Evolutionary conservation across 495 filamentous ascomycete species (phyloP).

Genomic region (Chaetomium tenue): DNA sequence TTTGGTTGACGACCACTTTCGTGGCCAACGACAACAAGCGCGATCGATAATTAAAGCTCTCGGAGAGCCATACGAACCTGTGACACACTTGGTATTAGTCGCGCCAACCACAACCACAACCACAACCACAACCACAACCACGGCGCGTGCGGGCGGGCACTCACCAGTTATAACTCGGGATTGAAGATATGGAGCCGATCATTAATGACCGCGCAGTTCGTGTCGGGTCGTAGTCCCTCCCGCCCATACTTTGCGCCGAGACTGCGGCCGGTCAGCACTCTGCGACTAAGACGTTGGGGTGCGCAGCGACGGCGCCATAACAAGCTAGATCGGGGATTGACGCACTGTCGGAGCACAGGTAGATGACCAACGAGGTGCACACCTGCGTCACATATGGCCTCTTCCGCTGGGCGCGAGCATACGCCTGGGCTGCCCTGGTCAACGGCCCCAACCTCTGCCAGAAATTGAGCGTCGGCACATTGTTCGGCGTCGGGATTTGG

Average conservation of each 20-base stretch:
- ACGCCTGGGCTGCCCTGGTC: conserved; percentile 63
- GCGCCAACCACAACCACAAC: background rate
- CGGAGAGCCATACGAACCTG: conserved; percentile 79
- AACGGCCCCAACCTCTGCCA: conserved; percentile 58
- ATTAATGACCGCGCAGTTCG: conserved; percentile 68
- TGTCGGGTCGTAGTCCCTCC: conserved; percentile 63
- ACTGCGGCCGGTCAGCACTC: conserved; percentile 37
- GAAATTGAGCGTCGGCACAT: conserved; percentile 46
- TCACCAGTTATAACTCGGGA: conserved; percentile 80
- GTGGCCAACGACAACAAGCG: conserved; percentile 65
- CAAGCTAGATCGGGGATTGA: background rate
- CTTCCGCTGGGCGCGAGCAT: conserved; percentile 64
- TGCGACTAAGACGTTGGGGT: background rate
- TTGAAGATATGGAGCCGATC: conserved; percentile 68
- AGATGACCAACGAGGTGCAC: conserved; percentile 70
- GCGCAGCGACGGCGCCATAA: background rate
- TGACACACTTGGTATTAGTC: background rate
- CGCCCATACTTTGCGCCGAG: conserved; percentile 66
- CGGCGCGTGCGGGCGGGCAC: conserved; percentile 23
- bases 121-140: background rate
- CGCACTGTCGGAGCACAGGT: conserved; percentile 65
- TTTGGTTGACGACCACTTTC: conserved; percentile 80
- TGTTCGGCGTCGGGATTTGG: conserved; percentile 46
- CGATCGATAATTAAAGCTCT: conserved; percentile 76
- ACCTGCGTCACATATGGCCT: conserved; percentile 78